Evolutionary conservation across 1,139 yeast genomes (phyloP), one percentile per base, ranked within the genome.

Genomic region (Blastobotrys illinoisensis): DNA sequence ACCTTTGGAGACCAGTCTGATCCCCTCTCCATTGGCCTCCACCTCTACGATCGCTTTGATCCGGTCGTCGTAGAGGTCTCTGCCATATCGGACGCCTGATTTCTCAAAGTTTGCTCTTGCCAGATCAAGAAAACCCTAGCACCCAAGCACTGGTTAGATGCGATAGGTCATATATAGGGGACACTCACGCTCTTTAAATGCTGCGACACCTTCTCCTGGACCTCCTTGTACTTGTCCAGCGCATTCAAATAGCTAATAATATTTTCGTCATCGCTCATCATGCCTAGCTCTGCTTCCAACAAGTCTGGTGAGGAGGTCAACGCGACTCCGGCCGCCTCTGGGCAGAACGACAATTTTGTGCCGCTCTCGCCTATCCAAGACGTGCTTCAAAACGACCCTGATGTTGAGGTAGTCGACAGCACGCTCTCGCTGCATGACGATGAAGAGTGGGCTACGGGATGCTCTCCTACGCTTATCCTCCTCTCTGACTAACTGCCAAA

Each of bases 101-200:
- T 58, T 32, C 19, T 59, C 56, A 51, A 65, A 69, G 48, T 68
- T 70, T 5, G 73, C 73, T 48, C 70, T 59, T 1, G 72, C 63
- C 2, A 71, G 60, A 14, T 62, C 57, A n/a, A 71, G 59, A 54
- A 61, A 69, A 5, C 70, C 74, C 52, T 63, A 9, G 21, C 19
- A 11, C 46, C 40, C 40, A 24, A 11, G n/a, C 40, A 32, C 2
- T 32, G 13, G 54, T 47, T 47, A 50, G 48, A 24, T 20, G 5
- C 9, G 20, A 11, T 16, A 21, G 47, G 9, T 44, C n/a, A 26
- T 26, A 26, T 26, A 26, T 26, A 26, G 23, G 6, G 23, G 23
- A 21, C 19, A 43, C 59, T 47, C 54, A 57, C 60, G 44, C 46
- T 48, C 18, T 58, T 49, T 18, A 63, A 49, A 9, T 51, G 46